Evolutionary conservation across 192 early-diverging fungal species (phyloP).

Genomic region (Spizellomyces punctatus): DNA sequence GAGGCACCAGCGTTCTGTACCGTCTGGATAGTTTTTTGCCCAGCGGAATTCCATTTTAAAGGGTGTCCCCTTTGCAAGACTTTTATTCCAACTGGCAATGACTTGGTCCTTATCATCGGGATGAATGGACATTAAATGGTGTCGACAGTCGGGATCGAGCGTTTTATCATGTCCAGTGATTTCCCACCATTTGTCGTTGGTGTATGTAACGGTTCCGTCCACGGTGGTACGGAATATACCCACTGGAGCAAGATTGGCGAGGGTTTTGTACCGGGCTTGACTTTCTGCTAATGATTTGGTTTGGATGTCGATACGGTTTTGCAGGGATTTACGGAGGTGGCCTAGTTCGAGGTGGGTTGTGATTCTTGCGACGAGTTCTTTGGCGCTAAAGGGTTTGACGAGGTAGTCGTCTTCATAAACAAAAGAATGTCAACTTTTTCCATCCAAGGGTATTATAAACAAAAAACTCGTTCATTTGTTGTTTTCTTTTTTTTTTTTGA

Average conservation of each 20-base stretch:
- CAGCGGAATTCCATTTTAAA: too few species aligned
- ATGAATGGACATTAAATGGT: too few species aligned
- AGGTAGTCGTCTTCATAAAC: constrained; percentile 69
- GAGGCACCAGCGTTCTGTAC: neutral
- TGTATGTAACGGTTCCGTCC: neutral
- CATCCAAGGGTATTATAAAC: too few species aligned
- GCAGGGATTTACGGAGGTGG: constrained; percentile 22
- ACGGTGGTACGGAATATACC: constrained; percentile 11
- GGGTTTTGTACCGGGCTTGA: too few species aligned
- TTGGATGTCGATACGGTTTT: neutral
- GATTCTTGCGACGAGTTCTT: constrained; percentile 59
- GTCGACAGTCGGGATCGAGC: too few species aligned
- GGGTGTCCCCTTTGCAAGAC: too few species aligned
- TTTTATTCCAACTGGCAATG: too few species aligned
- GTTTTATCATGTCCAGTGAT: neutral
- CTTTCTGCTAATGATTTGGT: too few species aligned
- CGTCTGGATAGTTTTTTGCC: neutral
- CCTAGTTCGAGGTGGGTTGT: constrained; percentile 53
- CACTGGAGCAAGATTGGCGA: constrained; percentile 6
- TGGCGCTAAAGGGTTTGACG: constrained; percentile 47
- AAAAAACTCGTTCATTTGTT: too few species aligned
- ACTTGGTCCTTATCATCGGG: too few species aligned
- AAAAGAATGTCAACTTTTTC: too few species aligned
- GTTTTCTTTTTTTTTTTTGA: too few species aligned
- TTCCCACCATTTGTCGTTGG: neutral